Evolutionary conservation across 192 early-diverging fungal genomes (phyloP), one percentile per base, ranked within the genome.

Genomic region (Coemansia sp.): DNA sequence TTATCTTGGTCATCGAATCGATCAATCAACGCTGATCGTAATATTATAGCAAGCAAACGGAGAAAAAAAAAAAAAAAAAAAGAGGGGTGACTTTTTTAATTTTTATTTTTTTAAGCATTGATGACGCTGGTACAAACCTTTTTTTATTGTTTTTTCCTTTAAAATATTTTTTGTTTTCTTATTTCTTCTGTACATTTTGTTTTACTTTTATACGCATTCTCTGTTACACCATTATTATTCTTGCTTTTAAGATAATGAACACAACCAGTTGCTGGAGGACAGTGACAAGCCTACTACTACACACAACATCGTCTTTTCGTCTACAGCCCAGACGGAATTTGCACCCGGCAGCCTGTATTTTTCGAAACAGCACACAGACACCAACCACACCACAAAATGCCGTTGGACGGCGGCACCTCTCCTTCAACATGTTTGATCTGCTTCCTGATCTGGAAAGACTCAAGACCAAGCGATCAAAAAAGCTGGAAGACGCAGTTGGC

Each of bases 371-470:
- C 2, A 34, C 38, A 8, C 17, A 11, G 20, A 22, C 39, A 17
- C 36, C 15, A 35, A 8, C 36, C 14, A 28, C 38, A 14, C 45
- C 18, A n/a, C 64, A 14, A 20, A n/a, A 37, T 34, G 11, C 14
- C 45, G 43, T 72, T 38, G 14, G 15, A 9, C 51, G 20, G 45
- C 51, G 63, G 1, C 55, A 22, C 18, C 11, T 73, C 8, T 78
- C 76, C 28, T 81, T 81, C 66, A 81, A 81, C 64, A 75, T 81
- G 72, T 81, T 81, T 66, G 78, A 81, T 53, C 70, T 81, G 57
- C 70, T 81, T 39, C 78, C 78, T 0, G 78, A 75, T 45, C 78
- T 81, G 8, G 73, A 81, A 38, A 43, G 55, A 28, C 70, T 81
- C 34, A 70, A 67, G 58, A 69, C 61, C 28, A 71, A 74, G 20